A percentile compares a stretch with the other conserved stretches of the same genome.
Conservation (phyloP, 1,139 yeast species). For the Saccharomyces hybrid region DNA sequence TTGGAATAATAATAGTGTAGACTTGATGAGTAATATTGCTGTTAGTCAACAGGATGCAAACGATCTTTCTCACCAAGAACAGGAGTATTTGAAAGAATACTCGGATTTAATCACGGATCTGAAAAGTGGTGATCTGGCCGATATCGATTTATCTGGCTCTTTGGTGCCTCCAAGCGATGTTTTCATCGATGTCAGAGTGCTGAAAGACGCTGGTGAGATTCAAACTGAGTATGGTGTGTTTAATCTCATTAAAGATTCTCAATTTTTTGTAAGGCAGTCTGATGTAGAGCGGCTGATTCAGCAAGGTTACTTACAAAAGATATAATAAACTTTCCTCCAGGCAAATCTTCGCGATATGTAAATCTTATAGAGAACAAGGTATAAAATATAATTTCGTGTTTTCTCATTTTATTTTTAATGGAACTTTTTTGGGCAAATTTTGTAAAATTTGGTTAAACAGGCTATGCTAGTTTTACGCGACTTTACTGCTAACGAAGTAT, state of each 20-base stretch:
- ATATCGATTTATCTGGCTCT: constrained; percentile 82
- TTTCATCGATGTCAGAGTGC: constrained; percentile 86
- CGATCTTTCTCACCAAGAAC: constrained; percentile 62
- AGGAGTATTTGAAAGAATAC: constrained; percentile 66
- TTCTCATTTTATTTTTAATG: background rate
- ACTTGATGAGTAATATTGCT: constrained; percentile 15
- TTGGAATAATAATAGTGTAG: constrained; percentile 47
- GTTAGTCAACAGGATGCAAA: constrained; percentile 31
- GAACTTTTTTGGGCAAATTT: background rate
- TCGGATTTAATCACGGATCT: constrained; percentile 64
- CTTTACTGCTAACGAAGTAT: background rate
- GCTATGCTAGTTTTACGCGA: background rate
- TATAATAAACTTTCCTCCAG: constrained; percentile 29
- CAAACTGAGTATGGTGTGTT: constrained; percentile 97
- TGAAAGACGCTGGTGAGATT: constrained; percentile 93
- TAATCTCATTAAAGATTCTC: constrained; percentile 90
- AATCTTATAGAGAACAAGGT: background rate
- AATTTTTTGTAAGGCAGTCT: constrained; percentile 85
- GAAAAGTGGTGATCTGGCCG: constrained; percentile 66
- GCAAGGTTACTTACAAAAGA: constrained; percentile 84
- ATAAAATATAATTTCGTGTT: background rate
- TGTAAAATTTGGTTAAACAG: background rate
- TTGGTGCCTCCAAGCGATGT: constrained; percentile 86
- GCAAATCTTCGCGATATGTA: background rate
- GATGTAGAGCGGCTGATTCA: constrained; percentile 92